Evolutionary conservation across 2,329 filamentous ascomycete species (phyloP), one percentile per base, ranked within the genome.

Genomic region (Amylocarpus encephaloides): DNA sequence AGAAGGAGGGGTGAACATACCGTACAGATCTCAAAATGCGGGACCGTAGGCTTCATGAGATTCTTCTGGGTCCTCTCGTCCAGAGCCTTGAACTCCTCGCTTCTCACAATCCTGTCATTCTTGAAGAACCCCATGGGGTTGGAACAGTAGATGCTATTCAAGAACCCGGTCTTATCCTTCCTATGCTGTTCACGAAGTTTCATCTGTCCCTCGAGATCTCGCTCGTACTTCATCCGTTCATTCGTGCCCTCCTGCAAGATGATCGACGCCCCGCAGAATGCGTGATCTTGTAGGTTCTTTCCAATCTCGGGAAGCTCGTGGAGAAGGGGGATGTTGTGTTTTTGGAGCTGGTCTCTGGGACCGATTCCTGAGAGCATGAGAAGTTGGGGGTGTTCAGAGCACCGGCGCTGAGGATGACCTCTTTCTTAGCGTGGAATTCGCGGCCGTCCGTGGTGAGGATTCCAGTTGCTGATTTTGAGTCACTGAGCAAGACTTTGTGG

Each of bases 261-360:
- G 49, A 72, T 68, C 2, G 67, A 67, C 0, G 72, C 57, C 9
- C 51, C 59, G n/a, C 54, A 50, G 40, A 59, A 60, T 32, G 49
- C 45, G 3, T 59, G 56, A 64, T 55, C 75, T 71, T 77, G 71
- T 1, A 83, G 68, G 64, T 84, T 83, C 40, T 70, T 72, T 36
- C 82, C 83, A n/a, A 86, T 80, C 10, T 85, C 80, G 0, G 80
- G 80, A 1, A 82, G 70, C 58, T 85, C 72, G 2, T 53, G 78
- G 30, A 83, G 57, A 2, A 82, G 67, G 2, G 70, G 65, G 52
- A 84, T 82, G 32, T 68, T 64, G 58, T 75, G 60, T 40, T 61
- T 61, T 22, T 62, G 30, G 2, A 75, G 66, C 59, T 73, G 70
- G 2, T 53, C 62, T 13, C 54, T 57, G 3, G 70, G 69, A 0